Percentiles rank a stretch among this genome's conserved stretches.
Conservation (phyloP, 2,329 filamentous ascomycete species). For the Diaporthe amygdali region DNA sequence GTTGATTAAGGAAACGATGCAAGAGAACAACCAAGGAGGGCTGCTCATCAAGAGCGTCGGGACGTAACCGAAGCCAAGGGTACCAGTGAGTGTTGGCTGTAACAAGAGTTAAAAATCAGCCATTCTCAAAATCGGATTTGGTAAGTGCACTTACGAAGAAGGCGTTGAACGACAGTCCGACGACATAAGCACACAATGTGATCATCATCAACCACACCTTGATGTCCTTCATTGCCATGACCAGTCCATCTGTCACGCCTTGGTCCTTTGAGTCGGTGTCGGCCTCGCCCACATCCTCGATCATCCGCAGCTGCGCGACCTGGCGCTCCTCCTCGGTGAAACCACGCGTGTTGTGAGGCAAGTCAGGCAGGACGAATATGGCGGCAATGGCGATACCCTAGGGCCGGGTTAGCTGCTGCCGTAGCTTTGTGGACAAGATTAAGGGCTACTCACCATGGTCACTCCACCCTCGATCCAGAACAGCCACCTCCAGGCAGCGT, state of each 20-base stretch:
- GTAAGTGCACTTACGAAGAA: constrained; percentile 51
- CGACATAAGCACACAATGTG: constrained; percentile 65
- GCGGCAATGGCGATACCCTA: constrained; percentile 48
- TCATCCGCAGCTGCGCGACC: constrained; percentile 60
- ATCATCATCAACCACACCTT: constrained; percentile 71
- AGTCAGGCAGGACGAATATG: constrained; percentile 56
- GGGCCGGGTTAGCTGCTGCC: neutral
- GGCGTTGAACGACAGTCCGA: constrained; percentile 63
- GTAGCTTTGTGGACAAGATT: neutral
- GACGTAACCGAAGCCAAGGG: constrained; percentile 57
- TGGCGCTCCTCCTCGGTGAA: constrained; percentile 63
- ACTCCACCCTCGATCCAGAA: constrained; percentile 63
- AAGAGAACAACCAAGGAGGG: constrained; percentile 64
- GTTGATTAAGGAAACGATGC: constrained; percentile 58
- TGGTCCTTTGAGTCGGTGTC: constrained; percentile 57
- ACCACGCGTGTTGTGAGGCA: constrained; percentile 61
- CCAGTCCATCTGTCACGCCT: constrained; percentile 56
- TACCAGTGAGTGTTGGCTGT: constrained; percentile 55
- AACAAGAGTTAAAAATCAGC: neutral
- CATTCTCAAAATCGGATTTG: neutral
- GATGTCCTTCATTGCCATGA: constrained; percentile 63
- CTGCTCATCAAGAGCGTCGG: constrained; percentile 61
- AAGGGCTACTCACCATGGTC: constrained; percentile 45
- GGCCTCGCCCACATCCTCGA: constrained; percentile 63
- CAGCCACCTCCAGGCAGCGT: constrained; percentile 66